Conservation (phyloP, 208 protist species). For the Wallacemonas sp. region DNA sequence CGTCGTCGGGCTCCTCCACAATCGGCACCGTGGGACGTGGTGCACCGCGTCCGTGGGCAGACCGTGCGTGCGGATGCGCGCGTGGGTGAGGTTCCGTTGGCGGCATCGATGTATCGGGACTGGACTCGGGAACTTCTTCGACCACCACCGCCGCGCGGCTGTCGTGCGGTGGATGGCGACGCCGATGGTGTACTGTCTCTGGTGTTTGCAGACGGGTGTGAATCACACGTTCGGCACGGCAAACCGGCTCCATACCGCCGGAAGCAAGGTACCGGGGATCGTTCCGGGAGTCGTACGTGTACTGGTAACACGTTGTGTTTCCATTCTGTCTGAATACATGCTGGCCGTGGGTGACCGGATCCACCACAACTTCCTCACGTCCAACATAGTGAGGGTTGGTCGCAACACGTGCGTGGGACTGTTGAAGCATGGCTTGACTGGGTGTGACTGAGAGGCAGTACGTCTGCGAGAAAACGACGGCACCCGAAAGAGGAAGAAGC, state of each 20-base stretch:
- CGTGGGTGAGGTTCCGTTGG: not conserved
- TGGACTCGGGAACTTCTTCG: too few species aligned
- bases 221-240: not conserved
- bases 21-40: slow-evolving; percentile 23
- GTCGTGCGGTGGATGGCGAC: too few species aligned
- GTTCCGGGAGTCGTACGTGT: slow-evolving; percentile 7
- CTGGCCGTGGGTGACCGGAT: not conserved
- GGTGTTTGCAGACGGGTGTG: not conserved
- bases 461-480: too few species aligned
- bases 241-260: not conserved
- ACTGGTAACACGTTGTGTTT: slow-evolving; percentile 9
- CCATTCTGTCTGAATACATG: not conserved
- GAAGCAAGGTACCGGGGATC: not conserved
- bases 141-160: too few species aligned
- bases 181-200: too few species aligned
- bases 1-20: slow-evolving; percentile 50
- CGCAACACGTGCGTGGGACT: not conserved
- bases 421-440: not conserved
- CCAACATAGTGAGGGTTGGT: too few species aligned
- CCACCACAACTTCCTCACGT: not conserved
- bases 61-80: slow-evolving; percentile 9
- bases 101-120: not conserved
- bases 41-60: slow-evolving; percentile 18
- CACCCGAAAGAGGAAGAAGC: too few species aligned
- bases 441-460: too few species aligned